These are phyloP conservation scores for Cubamyces lactineus DNA, from an alignment of 768 basidiomycete genomes.

Conservation along the genomic window DNA sequence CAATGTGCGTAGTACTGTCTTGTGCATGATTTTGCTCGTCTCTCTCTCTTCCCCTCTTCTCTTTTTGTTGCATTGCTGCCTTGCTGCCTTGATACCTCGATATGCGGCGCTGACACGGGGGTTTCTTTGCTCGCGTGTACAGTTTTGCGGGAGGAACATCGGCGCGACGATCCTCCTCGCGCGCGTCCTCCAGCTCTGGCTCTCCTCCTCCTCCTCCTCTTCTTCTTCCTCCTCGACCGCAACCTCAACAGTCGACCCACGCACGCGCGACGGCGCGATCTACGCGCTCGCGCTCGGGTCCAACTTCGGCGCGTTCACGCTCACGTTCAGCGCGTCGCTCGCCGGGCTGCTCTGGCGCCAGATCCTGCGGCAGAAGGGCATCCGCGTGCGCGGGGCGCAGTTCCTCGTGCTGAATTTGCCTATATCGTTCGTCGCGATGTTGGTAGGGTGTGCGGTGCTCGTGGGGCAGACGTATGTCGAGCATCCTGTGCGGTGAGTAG, in stretches of 20 bases:
- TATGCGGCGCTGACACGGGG: neutral
- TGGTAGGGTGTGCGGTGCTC: constrained; percentile 70
- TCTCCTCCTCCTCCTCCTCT: constrained; percentile 11
- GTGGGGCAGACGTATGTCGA: constrained; percentile 64
- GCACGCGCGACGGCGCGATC: constrained; percentile 31
- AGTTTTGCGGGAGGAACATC: constrained; percentile 84
- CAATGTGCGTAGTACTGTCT: constrained; percentile 54
- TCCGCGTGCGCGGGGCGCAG: constrained; percentile 56
- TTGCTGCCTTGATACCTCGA: too few relatives aligned
- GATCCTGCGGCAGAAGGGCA: constrained; percentile 75
- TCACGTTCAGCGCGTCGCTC: constrained; percentile 86
- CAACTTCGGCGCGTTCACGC: constrained; percentile 90
- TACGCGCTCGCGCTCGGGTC: constrained; percentile 79
- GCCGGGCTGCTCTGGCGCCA: constrained; percentile 85
- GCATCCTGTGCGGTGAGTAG: neutral
- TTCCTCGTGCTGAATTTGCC: constrained; percentile 83
- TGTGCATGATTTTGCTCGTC: neutral
- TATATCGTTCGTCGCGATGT: constrained; percentile 63
- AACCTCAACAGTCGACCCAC: constrained; percentile 8
- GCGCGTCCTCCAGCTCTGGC: constrained; percentile 63
- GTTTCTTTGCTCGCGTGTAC: neutral
- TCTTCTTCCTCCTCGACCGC: too few relatives aligned
- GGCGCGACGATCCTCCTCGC: constrained; percentile 90
- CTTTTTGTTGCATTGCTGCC: too few relatives aligned
- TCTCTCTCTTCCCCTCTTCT: neutral